These are phyloP conservation scores for Veloporphyrellus conicus DNA, from an alignment of 1,284 basidiomycete species.

Conservation along the genomic window DNA sequence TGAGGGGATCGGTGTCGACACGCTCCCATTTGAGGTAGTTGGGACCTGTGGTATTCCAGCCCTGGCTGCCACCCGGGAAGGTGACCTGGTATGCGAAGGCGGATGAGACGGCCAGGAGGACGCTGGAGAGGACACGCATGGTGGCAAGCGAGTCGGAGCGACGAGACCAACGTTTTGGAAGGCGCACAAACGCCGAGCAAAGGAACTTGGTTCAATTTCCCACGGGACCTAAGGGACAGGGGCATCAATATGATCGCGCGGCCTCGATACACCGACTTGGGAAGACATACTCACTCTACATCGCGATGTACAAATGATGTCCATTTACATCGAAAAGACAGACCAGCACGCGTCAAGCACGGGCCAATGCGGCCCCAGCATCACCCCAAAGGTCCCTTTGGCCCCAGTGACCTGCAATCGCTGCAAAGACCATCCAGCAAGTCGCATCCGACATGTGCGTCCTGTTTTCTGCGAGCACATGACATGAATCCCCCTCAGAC, in stretches of 20 bases:
- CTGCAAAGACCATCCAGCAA: slow-evolving; percentile 83
- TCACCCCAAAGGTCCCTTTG: slow-evolving; percentile 85
- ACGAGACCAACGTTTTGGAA: background rate
- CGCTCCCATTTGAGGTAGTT: slow-evolving; percentile 61
- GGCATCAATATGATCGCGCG: background rate
- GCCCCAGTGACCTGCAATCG: slow-evolving; percentile 75
- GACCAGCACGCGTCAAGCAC: slow-evolving; percentile 17
- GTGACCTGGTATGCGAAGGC: slow-evolving; percentile 60
- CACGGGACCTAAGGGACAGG: slow-evolving; percentile 14
- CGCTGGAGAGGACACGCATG: slow-evolving; percentile 46
- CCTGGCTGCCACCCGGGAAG: slow-evolving; percentile 44
- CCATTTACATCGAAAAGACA: slow-evolving; percentile 9
- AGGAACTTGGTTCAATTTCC: slow-evolving; percentile 1
- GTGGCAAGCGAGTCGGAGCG: slow-evolving; percentile 16
- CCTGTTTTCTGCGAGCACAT: slow-evolving; percentile 2
- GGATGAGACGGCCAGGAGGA: slow-evolving; percentile 52
- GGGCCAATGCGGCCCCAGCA: slow-evolving; percentile 49
- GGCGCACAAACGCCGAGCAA: background rate
- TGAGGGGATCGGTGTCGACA: slow-evolving; percentile 60
- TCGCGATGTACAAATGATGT: slow-evolving; percentile 3
- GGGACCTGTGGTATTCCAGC: slow-evolving; percentile 57
- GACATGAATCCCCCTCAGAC: slow-evolving; percentile 6
- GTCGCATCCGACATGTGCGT: slow-evolving; percentile 47
- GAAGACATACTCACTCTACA: slow-evolving; percentile 7
- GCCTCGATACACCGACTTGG: background rate